Base-by-base conservation (phyloP, 2,329 filamentous ascomycete species). In the Phyllosticta ampelicida region DNA sequence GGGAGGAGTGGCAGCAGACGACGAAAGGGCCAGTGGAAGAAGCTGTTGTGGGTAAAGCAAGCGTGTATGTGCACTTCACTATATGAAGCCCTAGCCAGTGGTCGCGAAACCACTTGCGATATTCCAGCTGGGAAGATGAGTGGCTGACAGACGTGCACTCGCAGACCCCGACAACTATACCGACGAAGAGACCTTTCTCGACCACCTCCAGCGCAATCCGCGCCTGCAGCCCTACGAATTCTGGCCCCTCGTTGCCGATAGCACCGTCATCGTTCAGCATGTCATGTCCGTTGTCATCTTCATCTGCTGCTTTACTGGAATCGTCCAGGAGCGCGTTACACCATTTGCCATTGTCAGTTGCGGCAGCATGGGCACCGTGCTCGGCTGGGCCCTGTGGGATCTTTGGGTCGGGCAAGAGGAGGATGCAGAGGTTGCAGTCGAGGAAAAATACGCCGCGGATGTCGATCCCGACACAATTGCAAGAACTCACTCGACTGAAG, bases 81-180 rank as follows among this genome's bases (percentile, higher is more conserved):
- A 54, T 19, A 59, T 30, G 19, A 9, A 11, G 9, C 6, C 30
- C 49, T 5, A 16, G 11, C 21, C 18, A 44, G 19, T 48, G 44
- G 18, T 10, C 5, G 13, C 13, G 23, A 44, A 49, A 23, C 3
- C n/a, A 26, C 23, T 26, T 26, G 51, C 51, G 51, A 28, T 18
- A 28, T 9, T n/a, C 1, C 26, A 4, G 10, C 29, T 23, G 51
- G 9, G 19, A 16, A n/a, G 20, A 18, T 5, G 11, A 9, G 11
- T 29, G 11, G 23, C 49, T 51, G 6, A 30, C 28, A 6, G 8
- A 53, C 3, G 8, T 53, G 9, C 21, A 13, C 28, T 26, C 51
- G 23, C 64, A 91, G 89, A 95, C 69, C 91, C 94, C n/a, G 94
- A 99, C 72, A 99, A 99, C 72, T 97, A 97, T 71, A 97, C 94